Percentiles rank a stretch among this genome's conserved stretches.
These are phyloP conservation scores for Annona squamosa DNA, from an alignment of 164 flowering plant species.

Conservation along the genomic window DNA sequence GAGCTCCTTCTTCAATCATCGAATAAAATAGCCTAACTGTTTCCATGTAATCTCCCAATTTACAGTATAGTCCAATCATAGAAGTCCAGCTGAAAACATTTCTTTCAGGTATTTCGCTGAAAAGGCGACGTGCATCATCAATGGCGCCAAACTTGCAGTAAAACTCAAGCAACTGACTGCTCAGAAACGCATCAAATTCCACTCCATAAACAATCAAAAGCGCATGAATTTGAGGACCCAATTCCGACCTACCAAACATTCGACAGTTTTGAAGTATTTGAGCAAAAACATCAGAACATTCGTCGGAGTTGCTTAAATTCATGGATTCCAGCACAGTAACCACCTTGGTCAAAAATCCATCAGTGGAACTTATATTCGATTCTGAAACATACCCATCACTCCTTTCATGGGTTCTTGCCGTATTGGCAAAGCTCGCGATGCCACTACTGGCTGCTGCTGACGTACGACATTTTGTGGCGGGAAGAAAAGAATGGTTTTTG, in stretches of 20 bases:
- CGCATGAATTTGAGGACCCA: constrained; percentile 32
- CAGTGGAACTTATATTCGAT: neutral
- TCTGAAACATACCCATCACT: constrained; percentile 4
- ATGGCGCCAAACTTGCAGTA: constrained; percentile 18
- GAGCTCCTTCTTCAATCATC: constrained; percentile 28
- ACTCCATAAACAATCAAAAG: constrained; percentile 25
- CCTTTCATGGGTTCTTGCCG: neutral
- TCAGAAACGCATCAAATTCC: constrained; percentile 22
- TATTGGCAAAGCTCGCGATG: neutral
- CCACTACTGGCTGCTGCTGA: constrained; percentile 5
- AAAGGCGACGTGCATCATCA: constrained; percentile 17
- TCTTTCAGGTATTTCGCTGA: constrained; percentile 17
- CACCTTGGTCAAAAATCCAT: constrained; percentile 2
- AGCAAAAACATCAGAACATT: constrained; percentile 17
- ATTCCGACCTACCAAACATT: constrained; percentile 4
- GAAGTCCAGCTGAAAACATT: constrained; percentile 37
- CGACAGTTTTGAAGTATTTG: constrained; percentile 24
- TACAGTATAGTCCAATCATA: constrained; percentile 25
- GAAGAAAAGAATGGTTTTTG: neutral
- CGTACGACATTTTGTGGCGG: constrained; percentile 3
- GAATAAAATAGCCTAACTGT: constrained; percentile 22
- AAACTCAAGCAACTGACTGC: constrained; percentile 25
- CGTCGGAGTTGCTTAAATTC: constrained; percentile 21
- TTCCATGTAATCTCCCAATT: constrained; percentile 27
- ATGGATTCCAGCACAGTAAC: constrained; percentile 18